Base-by-base conservation (phyloP, 768 basidiomycete species). In the Termitomyces titanicus region DNA sequence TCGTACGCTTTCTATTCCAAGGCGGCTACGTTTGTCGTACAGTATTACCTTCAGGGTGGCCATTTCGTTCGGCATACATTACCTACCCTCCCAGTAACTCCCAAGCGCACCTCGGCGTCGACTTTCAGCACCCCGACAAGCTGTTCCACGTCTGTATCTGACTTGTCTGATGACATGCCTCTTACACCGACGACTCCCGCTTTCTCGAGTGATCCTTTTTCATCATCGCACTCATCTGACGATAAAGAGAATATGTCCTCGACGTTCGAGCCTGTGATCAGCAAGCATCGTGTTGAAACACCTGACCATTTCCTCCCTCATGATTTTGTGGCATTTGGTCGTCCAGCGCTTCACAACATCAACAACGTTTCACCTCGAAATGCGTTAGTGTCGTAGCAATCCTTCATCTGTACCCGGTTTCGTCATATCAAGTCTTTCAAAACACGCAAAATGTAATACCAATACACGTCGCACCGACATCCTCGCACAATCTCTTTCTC, bases 1-100 rank as follows among this genome's bases (percentile, higher is more conserved):
- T 95, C 95, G 5, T 94, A 92, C 64, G 88, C 88, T 40, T 97
- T 95, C 75, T 98, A 96, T 74, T 94, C 92, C 47, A 95, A 94
- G 74, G 93, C 94, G 0, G 94, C 96, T 22, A 93, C 89, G 22
- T 85, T 92, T 67, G 92, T 94, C 58, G 86, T 94, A 34, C 92
- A 98, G 68, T 94, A 86, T 73, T 99, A 98, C 69, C 85, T 98
- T 47, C 84, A 90, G 65, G 95, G 94, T 47, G 86, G 86, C 42
- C 88, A 84, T 51, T 92, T 88, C 68, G 66, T 75, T 56, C 79
- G 77, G 38, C 80, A 82, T 37, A 54, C 72, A 2, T 62, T 74
- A 20, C 59, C 70, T 17, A 64, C 82, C 18, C 74, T 89, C 45
- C 89, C 91, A 34, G 80, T 85, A 60, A 92, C 91, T 6, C 87